Evolutionary conservation across 1,139 yeast genomes (phyloP), one percentile per base, ranked within the genome.

Genomic region (Suhomyces taliae): DNA sequence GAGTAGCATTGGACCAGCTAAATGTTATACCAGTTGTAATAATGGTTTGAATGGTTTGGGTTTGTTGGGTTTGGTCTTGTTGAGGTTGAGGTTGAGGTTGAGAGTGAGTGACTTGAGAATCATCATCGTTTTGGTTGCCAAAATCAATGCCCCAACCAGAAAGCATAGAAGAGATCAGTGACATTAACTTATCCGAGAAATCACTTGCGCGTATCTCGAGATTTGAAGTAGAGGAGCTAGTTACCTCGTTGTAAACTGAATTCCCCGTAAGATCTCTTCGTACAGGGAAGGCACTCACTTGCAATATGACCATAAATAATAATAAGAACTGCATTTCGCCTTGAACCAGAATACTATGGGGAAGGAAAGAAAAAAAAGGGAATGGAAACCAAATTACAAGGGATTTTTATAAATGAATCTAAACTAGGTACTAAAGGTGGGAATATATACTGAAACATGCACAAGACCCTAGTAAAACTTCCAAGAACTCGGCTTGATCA

Each of bases 211-310:
- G 32, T 29, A 7, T 11, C 32, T 29, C 32, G 11, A 29, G 9
- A 29, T 29, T 4, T 9, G 11, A 9, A 29, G 9, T 29, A 11
- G 32, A 29, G 5, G n/a, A 9, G 2, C 32, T 11, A 29, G 32
- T 9, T 9, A 29, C n/a, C 32, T 29, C 11, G 32, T 11, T 11
- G 32, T 29, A 29, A 29, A 9, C 32, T 29, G 32, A 11, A 29
- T 29, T 36, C 4, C 37, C 37, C 10, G 10, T n/a, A 7, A 38
- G 11, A 12, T 41, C 40, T 26, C 44, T 40, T 45, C 44, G 44
- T 39, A 45, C 47, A n/a, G 47, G 47, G 8, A 33, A 33, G 14
- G 47, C 44, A 12, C 34, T n/a, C 12, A 45, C 39, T 24, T 41
- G 40, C 41, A 45, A 29, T 11, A 45, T 14, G 14, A 42, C 26